Percentiles rank a stretch among this genome's conserved stretches.
Conservation (phyloP, 2,329 filamentous ascomycete genomes). For the Sporothrix brasiliensis region DNA sequence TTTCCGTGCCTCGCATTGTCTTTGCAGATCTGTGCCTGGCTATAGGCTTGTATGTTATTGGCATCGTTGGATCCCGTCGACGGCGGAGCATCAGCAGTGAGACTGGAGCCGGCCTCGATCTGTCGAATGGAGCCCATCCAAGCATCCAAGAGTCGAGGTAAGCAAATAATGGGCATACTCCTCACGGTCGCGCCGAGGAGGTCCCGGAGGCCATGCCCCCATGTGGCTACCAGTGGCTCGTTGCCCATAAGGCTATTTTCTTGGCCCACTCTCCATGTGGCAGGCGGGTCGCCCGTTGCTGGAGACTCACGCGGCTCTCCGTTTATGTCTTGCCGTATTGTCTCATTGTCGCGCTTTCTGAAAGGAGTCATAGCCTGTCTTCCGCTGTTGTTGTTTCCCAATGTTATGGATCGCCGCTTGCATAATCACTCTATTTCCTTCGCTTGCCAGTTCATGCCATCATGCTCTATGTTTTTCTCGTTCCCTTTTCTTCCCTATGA, state of each 20-base stretch:
- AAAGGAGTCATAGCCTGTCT: background rate
- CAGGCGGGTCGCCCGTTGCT: slow-evolving; percentile 21
- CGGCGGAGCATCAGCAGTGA: slow-evolving; percentile 3
- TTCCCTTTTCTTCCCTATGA: background rate
- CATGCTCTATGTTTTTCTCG: slow-evolving; percentile 11
- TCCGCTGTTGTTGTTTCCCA: background rate
- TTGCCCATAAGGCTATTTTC: slow-evolving; percentile 20
- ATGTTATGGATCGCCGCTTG: background rate
- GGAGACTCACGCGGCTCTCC: background rate
- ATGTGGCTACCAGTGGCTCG: background rate
- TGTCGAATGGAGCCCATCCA: background rate
- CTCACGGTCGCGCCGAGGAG: too few species aligned
- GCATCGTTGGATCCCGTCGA: background rate
- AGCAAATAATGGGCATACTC: background rate
- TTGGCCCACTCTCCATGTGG: slow-evolving; percentile 30
- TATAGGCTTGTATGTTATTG: background rate
- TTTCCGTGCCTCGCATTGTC: slow-evolving; percentile 12
- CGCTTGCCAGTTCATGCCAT: slow-evolving; percentile 16
- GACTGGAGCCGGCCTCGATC: background rate
- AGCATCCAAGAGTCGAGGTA: background rate
- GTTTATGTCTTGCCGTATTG: slow-evolving; percentile 9
- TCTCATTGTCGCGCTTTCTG: background rate
- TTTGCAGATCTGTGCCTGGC: slow-evolving; percentile 11
- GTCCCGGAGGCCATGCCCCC: too few species aligned
- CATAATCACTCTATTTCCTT: slow-evolving; percentile 20